Conservation (phyloP, 2,329 filamentous ascomycete species). For the Davidsoniella eucalypti region DNA sequence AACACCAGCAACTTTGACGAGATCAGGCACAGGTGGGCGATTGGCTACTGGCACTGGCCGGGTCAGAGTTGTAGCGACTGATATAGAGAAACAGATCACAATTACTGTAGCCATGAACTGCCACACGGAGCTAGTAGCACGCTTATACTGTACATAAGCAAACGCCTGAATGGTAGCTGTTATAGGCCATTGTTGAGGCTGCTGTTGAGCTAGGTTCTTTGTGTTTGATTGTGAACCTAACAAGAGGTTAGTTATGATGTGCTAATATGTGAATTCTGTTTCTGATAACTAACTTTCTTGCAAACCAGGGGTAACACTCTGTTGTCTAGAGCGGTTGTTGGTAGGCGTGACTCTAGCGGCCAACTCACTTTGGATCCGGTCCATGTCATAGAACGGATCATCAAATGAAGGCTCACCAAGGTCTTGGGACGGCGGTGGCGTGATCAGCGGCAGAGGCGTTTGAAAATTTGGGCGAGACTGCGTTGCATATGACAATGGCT, state of each 20-base stretch:
- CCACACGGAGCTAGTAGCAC: conserved; percentile 51
- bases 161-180: conserved; percentile 20
- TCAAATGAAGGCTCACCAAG: neutral
- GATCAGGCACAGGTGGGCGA: conserved; percentile 49
- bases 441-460: neutral
- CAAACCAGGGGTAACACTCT: no score
- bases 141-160: conserved; percentile 40
- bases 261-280: no score
- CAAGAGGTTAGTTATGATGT: no score
- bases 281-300: no score
- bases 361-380: neutral
- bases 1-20: conserved; percentile 79
- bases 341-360: no score
- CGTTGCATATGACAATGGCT: no score
- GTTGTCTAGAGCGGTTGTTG: no score
- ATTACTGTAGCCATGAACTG: conserved; percentile 48
- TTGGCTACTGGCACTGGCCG: conserved; percentile 42
- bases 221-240: no score
- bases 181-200: neutral
- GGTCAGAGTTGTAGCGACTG: conserved; percentile 48
- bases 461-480: no score
- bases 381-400: neutral
- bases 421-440: conserved; percentile 6
- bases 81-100: conserved; percentile 46
- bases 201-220: no score